Evolutionary conservation across 306 rosid species (phyloP).

Genomic region (Medicago truncatula): MtrunA17r5.0-ANR NC_053048.1:42913501-42914000

Average conservation of each 20-base stretch:
- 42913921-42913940: slow-evolving; percentile 11
- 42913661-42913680: slow-evolving; percentile 1
- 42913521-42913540: slow-evolving; percentile 94
- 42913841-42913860: slow-evolving; percentile 67
- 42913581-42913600: slow-evolving; percentile 78
- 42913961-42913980: background rate
- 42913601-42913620: slow-evolving; percentile 17
- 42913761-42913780: slow-evolving; percentile 87
- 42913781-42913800: slow-evolving; percentile 89
- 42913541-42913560: slow-evolving; percentile 69
- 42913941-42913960: background rate
- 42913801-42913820: slow-evolving; percentile 85
- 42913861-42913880: slow-evolving; percentile 79
- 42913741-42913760: slow-evolving; percentile 64
- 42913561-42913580: slow-evolving; percentile 59
- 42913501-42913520: slow-evolving; percentile 91
- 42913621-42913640: background rate
- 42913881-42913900: slow-evolving; percentile 88
- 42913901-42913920: slow-evolving; percentile 82
- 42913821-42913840: slow-evolving; percentile 88
- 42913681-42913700: background rate
- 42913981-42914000: background rate
- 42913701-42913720: background rate
- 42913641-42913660: background rate
- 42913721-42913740: no score